Base-by-base conservation (phyloP, 78 protist genomes). In the Dictyostelium citrinum region DNA sequence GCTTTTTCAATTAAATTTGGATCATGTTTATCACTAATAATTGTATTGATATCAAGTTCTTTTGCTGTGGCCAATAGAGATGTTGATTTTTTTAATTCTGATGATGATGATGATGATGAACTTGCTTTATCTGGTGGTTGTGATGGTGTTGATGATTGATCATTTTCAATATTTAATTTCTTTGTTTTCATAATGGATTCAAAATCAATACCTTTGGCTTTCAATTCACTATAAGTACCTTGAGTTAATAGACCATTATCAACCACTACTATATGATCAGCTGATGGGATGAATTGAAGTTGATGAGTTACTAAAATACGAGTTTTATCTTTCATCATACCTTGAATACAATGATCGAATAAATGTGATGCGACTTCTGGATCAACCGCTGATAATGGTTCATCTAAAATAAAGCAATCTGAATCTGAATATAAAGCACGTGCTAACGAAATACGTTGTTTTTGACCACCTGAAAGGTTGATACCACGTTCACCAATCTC, bases 401-500 rank as follows among this genome's bases (percentile, higher is more conserved):
- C 99, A 79, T 98, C 99, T 5, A 97, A 17, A 27, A 98, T 61
- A 68, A 71, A 96, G 43, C 97, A 43, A 39, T 97, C 98, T 46
- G 86, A 88, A 51, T 97, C 49, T 24, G 83, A 61, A 85, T 97
- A 95, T 43, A 97, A 70, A 4, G 97, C 97, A 4, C 97, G 95
- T 7, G 99, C 99, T 4, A 99, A 49, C 31, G 98, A 81, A 16
- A 99, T 85, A n/a, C 99, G 91, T 70, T 83, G 96, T 90, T 98
- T 98, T 95, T 99, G 99, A 31, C 99, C 99, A 43, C 99, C 99
- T 2, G 91, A 37, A 17, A 99, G 92, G 82, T 96, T 99, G 71
- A 99, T 41, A 35, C 99, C 99, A 35, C 90, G 81, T 92, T 99
- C 99, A 39, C 99, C 99, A 43, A 99, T 98, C 81, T 97, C 98